Conservation (phyloP, 2,329 filamentous ascomycete species). For the Corinectria fuckeliana region DNA sequence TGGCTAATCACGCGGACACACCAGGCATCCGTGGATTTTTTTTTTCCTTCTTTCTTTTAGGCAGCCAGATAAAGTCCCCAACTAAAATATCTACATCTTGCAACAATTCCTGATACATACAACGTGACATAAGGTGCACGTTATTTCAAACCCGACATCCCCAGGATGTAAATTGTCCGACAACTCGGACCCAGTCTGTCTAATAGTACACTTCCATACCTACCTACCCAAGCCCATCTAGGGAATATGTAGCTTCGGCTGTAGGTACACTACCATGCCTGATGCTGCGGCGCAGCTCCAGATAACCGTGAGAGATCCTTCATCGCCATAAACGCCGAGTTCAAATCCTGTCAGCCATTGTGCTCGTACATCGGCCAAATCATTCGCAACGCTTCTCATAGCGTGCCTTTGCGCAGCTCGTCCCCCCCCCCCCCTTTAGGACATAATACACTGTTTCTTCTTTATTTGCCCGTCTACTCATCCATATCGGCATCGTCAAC, state of each 20-base stretch:
- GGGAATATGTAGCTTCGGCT: slow-evolving; percentile 10
- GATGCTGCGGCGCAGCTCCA: slow-evolving; percentile 41
- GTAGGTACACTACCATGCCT: slow-evolving; percentile 11
- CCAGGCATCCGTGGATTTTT: slow-evolving; percentile 4
- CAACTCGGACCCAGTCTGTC: neutral
- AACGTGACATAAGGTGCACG: neutral
- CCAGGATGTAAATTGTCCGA: slow-evolving; percentile 9
- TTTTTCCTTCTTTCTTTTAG: neutral
- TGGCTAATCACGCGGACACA: neutral
- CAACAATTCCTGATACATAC: neutral
- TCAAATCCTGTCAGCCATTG: slow-evolving; percentile 28
- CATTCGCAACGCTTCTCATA: neutral
- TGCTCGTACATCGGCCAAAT: slow-evolving; percentile 14
- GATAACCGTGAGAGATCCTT: slow-evolving; percentile 43
- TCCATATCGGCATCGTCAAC: slow-evolving; percentile 54
- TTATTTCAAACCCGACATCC: slow-evolving; percentile 6
- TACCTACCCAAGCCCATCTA: slow-evolving; percentile 5
- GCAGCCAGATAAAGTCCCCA: neutral
- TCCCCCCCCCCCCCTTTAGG: too few species aligned
- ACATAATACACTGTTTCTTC: too few species aligned
- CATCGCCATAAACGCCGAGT: slow-evolving; percentile 45
- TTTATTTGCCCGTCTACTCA: slow-evolving; percentile 35
- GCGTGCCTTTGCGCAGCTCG: neutral
- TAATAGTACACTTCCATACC: slow-evolving; percentile 16
- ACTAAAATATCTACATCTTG: neutral